A percentile compares a stretch with the other conserved stretches of the same genome.
Conservation (phyloP, 345 rosid species). For the Theobroma cacao region DNA sequence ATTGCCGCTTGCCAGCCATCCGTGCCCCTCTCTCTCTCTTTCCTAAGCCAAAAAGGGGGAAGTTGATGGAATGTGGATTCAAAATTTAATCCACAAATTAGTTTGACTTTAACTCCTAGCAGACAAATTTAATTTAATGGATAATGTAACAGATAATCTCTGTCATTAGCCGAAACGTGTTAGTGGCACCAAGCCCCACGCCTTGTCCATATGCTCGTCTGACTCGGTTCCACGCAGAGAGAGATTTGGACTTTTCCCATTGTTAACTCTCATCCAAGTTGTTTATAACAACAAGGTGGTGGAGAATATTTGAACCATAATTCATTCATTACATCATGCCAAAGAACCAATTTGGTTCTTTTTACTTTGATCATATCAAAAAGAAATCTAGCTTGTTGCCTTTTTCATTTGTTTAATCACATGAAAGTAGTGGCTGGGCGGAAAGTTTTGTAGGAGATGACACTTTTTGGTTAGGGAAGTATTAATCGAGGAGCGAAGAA, state of each 20-base stretch:
- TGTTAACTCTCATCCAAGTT: not conserved
- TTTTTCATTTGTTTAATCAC: not conserved
- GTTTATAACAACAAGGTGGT: not conserved
- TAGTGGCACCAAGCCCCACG: not conserved
- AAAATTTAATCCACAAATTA: not conserved
- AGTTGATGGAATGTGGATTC: not conserved
- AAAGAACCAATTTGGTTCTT: not conserved
- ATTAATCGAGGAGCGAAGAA: not conserved
- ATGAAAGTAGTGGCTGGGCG: not conserved
- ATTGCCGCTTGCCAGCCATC: not conserved
- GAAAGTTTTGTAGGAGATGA: not conserved
- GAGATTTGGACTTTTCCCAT: not conserved
- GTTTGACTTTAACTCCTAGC: not conserved
- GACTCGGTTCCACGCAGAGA: not conserved
- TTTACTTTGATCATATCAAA: not conserved
- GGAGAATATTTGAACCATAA: not conserved
- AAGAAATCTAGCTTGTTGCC: not conserved
- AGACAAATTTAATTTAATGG: not conserved
- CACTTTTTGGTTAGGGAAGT: not conserved
- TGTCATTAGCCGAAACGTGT: not conserved
- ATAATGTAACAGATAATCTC: not conserved
- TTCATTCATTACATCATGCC: not conserved
- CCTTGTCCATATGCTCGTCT: too few relatives aligned
- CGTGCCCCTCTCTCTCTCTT: not conserved
- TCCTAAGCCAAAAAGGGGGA: not conserved